Conservation (phyloP, 192 early-diverging fungal species). For the Gryganskiella cystojenkinii region DNA sequence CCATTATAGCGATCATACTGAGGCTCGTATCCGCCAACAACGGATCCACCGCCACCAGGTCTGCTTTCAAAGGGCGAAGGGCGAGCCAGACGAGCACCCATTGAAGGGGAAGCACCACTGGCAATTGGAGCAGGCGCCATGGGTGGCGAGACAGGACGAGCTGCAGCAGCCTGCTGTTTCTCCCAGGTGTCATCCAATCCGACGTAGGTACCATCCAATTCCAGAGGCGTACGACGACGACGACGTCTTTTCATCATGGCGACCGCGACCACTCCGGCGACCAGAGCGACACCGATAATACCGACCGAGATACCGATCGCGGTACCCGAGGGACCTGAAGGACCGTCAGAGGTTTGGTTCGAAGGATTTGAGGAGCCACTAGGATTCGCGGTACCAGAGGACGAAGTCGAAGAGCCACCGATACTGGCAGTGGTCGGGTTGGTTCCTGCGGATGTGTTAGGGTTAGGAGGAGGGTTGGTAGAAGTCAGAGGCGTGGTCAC, state of each 20-base stretch:
- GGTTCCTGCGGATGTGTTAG: background rate
- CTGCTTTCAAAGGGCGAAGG: conserved; percentile 37
- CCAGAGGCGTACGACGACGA: conserved; percentile 44
- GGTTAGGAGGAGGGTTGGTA: background rate
- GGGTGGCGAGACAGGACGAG: background rate
- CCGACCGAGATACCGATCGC: conserved; percentile 47
- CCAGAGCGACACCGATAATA: conserved; percentile 32
- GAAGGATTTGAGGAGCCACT: background rate
- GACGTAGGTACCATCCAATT: conserved; percentile 30
- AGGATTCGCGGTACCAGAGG: background rate
- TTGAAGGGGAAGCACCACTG: conserved; percentile 14
- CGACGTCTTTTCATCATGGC: conserved; percentile 44
- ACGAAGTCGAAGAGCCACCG: background rate
- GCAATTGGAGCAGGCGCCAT: conserved; percentile 23
- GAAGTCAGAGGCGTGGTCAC: conserved; percentile 5
- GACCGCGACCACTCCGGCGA: conserved; percentile 12
- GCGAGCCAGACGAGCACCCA: conserved; percentile 16
- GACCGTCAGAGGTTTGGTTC: background rate
- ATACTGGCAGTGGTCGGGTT: background rate
- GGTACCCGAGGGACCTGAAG: conserved; percentile 18
- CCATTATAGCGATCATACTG: conserved; percentile 9
- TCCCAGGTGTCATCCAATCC: conserved; percentile 43
- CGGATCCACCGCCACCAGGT: conserved; percentile 32
- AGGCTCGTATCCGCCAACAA: conserved; percentile 18
- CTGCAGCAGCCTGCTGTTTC: conserved; percentile 13